A percentile compares a stretch with the other conserved stretches of the same genome.
These are phyloP conservation scores for Salix purpurea DNA, from an alignment of 345 rosid genomes.

Conservation along the genomic window DNA sequence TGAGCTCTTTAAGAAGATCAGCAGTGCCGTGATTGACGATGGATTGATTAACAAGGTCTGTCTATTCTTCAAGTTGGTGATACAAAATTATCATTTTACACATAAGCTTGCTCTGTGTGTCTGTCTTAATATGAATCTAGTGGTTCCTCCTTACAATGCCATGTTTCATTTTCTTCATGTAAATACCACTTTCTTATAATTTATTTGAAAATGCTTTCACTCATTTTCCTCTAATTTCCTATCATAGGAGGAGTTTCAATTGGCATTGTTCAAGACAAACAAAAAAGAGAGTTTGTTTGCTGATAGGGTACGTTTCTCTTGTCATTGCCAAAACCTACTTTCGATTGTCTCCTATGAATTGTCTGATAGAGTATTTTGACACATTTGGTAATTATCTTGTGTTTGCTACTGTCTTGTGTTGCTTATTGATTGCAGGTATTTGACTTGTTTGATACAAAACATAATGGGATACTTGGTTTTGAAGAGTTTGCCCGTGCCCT, in stretches of 20 bases:
- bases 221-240: slow-evolving; percentile 1
- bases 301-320: slow-evolving; percentile 60
- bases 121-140: slow-evolving; percentile 6
- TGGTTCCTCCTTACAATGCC: neutral
- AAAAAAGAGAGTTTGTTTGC: slow-evolving; percentile 99
- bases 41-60: slow-evolving; percentile 92
- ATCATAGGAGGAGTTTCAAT: slow-evolving; percentile 90
- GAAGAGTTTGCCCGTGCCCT: slow-evolving; percentile 99
- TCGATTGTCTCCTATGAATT: neutral
- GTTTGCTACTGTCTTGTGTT: neutral
- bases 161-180: neutral
- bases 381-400: slow-evolving; percentile 1
- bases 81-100: neutral
- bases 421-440: slow-evolving; percentile 58
- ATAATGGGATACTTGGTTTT: slow-evolving; percentile 92
- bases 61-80: neutral
- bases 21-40: slow-evolving; percentile 98
- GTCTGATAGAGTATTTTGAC: neutral
- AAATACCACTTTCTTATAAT: slow-evolving; percentile 10
- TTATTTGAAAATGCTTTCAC: neutral
- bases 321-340: neutral
- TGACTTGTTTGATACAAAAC: slow-evolving; percentile 93
- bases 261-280: slow-evolving; percentile 93
- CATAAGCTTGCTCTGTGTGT: neutral
- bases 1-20: slow-evolving; percentile 96